Evolutionary conservation across 176 grass and related monocot species (phyloP), one percentile per base, ranked within the genome.

Genomic region (Oryza brachyantha): DNA sequence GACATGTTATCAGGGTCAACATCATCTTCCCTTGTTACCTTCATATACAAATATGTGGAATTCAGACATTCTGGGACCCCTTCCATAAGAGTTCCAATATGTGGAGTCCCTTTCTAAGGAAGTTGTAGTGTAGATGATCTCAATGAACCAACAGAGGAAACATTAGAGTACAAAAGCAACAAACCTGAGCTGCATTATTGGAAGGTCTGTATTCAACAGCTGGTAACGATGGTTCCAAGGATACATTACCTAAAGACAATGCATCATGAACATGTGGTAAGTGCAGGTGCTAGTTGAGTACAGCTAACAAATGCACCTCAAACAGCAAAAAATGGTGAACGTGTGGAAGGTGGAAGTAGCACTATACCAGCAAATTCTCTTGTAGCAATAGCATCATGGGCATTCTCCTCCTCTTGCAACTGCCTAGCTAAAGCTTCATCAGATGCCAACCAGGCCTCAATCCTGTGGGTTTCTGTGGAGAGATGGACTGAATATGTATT

Each of bases 391-490:
- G 84, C 78, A 46, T 82, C 76, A 61, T n/a, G 61, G 35, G 66
- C 50, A 66, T 92, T 64, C 85, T 97, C 91, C 59, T 86, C 87
- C 29, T 82, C 81, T 69, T 97, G 89, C 69, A 82, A 34, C 29
- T 97, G 94, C 81, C 70, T 90, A 25, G 91, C 94, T 75, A 97
- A 46, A 86, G 81, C 83, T 76, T 92, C 91, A 64, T 97, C 91
- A 27, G 81, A 91, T 21, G 72, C 45, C 39, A 84, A 66, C 84
- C 85, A 81, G 22, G 78, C 66, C 61, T 88, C 91, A 26, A 89
- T 77, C 45, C 59, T 81, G 82, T 89, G 37, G 21, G 77, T 89
- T 50, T 89, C 87, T 5, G 87, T 71, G 57, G 87, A 77, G 77
- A 89, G 26, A 42, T 42, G 82, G 17, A 85, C 77, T 3, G 82